These are phyloP conservation scores for sorghum (Sorghum bicolor) DNA, from an alignment of 176 grass and related monocot species.

Conservation along the genomic window Sorghum_bicolor_NCBIv3 NC_012873.2:59007501-59008000, in stretches of 20 bases:
- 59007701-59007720: neutral
- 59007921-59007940: no score
- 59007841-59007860: neutral
- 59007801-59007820: neutral
- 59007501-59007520: constrained; percentile 48
- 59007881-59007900: neutral
- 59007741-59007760: neutral
- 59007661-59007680: constrained; percentile 11
- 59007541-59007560: constrained; percentile 24
- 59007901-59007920: neutral
- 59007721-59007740: neutral
- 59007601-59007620: constrained; percentile 19
- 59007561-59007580: constrained; percentile 26
- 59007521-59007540: constrained; percentile 41
- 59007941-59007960: neutral
- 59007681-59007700: neutral
- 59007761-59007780: neutral
- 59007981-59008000: neutral
- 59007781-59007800: neutral
- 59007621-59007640: constrained; percentile 23
- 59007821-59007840: neutral
- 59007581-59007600: constrained; percentile 38
- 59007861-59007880: no score
- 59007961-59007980: neutral
- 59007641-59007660: constrained; percentile 28